Conservation (phyloP, 768 basidiomycete genomes). For the Amanita subjunquillea region DNA sequence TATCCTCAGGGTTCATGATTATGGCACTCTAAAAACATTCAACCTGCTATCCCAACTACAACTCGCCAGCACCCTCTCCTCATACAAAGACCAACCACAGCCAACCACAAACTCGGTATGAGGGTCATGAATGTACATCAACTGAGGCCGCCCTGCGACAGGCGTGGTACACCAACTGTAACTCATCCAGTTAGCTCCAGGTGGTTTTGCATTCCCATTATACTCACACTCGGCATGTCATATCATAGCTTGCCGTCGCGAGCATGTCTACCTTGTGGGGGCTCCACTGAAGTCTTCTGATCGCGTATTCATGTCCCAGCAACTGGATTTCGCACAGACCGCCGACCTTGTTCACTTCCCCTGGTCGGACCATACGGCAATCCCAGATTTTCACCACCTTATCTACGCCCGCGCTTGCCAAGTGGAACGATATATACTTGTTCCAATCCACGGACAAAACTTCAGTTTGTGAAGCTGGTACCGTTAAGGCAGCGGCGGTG, state of each 20-base stretch:
- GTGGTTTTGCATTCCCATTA: background rate
- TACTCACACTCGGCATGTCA: constrained; percentile 87
- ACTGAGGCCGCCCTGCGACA: constrained; percentile 33
- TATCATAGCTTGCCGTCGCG: constrained; percentile 76
- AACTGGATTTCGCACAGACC: constrained; percentile 63
- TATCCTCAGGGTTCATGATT: constrained; percentile 44
- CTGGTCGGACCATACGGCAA: constrained; percentile 69
- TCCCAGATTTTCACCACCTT: constrained; percentile 75
- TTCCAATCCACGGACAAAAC: constrained; percentile 86
- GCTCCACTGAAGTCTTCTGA: constrained; percentile 84
- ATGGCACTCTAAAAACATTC: constrained; percentile 57
- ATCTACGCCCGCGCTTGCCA: constrained; percentile 78
- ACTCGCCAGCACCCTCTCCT: constrained; percentile 78
- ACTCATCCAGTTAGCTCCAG: background rate
- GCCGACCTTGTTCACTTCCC: constrained; percentile 48
- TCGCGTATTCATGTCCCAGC: constrained; percentile 83
- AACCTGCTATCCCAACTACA: constrained; percentile 90
- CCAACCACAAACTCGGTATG: constrained; percentile 96
- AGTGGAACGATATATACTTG: constrained; percentile 71
- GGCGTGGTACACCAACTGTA: constrained; percentile 69
- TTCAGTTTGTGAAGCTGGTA: constrained; percentile 72
- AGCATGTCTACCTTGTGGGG: constrained; percentile 66
- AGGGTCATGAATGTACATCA: constrained; percentile 67
- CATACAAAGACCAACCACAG: constrained; percentile 85
- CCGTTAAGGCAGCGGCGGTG: constrained; percentile 61